phyloP scores from a whole-genome alignment of 768 basidiomycete species.

The Mycena rosella region DNA sequence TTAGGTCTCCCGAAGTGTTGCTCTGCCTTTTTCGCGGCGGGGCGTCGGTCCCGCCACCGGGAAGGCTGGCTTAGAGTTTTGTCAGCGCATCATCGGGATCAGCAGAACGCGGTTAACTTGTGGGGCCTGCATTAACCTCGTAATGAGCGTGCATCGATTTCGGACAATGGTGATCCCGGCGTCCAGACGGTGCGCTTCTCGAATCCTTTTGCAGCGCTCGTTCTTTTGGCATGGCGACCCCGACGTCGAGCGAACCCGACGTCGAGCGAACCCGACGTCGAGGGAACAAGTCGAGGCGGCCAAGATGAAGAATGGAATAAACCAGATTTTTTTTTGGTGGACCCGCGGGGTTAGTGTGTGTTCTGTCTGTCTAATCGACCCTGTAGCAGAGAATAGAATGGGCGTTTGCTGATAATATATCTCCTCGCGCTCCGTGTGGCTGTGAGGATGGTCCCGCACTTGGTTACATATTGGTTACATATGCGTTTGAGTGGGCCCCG shows the following conservation, averaged over 20 bases:
- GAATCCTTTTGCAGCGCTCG: too few relatives aligned
- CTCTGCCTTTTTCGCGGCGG: neutral
- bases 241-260: neutral
- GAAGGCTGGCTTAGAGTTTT: neutral
- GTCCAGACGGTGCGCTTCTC: too few relatives aligned
- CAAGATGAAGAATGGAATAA: too few relatives aligned
- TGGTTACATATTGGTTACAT: neutral
- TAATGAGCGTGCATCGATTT: neutral
- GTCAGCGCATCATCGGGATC: neutral
- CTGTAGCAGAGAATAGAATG: too few relatives aligned
- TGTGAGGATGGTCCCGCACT: too few relatives aligned
- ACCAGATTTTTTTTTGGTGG: too few relatives aligned
- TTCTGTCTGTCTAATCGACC: too few relatives aligned
- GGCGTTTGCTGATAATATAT: too few relatives aligned
- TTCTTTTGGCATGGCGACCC: neutral
- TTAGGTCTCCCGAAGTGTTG: constrained; percentile 9
- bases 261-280: too few relatives aligned
- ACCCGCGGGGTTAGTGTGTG: too few relatives aligned
- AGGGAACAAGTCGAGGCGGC: too few relatives aligned
- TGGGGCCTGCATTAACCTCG: neutral
- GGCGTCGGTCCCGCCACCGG: constrained; percentile 10
- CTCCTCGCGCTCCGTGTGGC: too few relatives aligned
- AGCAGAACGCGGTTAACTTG: neutral
- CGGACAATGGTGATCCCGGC: neutral
- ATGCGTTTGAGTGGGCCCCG: neutral